phyloP scores from a whole-genome alignment of 2,329 filamentous ascomycete genomes.

The Chaetomium strumarium region DNA sequence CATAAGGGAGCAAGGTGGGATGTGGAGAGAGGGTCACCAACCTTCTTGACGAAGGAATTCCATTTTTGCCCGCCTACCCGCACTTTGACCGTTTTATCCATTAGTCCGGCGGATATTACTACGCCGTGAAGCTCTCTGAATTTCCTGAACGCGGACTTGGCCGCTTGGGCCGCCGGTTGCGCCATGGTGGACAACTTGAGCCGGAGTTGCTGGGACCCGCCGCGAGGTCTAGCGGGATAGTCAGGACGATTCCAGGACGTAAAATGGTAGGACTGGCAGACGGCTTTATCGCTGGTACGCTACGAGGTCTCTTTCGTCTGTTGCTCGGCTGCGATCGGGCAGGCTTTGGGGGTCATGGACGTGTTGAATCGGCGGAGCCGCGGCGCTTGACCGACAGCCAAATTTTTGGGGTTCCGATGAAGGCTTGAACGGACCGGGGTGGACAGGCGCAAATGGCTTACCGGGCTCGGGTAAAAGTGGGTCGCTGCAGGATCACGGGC shows the following conservation, averaged over 20 bases:
- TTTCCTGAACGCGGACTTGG: slow-evolving; percentile 27
- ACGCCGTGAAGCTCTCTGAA: slow-evolving; percentile 57
- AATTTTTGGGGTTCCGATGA: slow-evolving; percentile 11
- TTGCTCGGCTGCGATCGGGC: neutral
- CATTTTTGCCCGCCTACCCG: slow-evolving; percentile 64
- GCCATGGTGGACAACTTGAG: slow-evolving; percentile 11
- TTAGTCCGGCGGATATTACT: slow-evolving; percentile 70
- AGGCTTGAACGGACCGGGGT: neutral
- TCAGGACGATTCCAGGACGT: no score
- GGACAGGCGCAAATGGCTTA: neutral
- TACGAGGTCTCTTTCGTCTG: neutral
- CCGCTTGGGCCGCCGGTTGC: slow-evolving; percentile 1
- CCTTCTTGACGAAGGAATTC: slow-evolving; percentile 69
- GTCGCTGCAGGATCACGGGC: neutral
- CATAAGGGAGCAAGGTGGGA: neutral
- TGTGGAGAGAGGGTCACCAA: slow-evolving; percentile 31
- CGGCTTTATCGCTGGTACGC: neutral
- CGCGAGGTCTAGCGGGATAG: no score
- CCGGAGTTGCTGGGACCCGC: neutral
- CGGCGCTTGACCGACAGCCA: slow-evolving; percentile 1
- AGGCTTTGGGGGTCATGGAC: neutral
- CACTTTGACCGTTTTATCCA: slow-evolving; percentile 75
- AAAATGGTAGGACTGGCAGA: neutral
- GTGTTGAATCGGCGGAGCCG: slow-evolving; percentile 1
- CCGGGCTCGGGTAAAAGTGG: slow-evolving; percentile 8